Evolutionary conservation across 108 stramenopile genomes (phyloP), one percentile per base, ranked within the genome.

Genomic region (Cyclotella baltica): DNA sequence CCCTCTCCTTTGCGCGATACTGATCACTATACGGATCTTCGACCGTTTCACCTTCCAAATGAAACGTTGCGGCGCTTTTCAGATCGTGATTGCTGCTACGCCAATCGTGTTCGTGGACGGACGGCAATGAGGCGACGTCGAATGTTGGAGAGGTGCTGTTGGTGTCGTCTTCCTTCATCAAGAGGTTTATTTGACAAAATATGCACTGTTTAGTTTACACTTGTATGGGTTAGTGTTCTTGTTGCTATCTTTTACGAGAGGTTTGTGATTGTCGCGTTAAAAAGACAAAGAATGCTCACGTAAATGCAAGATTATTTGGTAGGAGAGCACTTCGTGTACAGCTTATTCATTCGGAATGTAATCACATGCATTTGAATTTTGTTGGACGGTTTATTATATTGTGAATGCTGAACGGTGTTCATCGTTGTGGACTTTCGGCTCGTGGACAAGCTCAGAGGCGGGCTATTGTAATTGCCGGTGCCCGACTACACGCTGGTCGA

Each of bases 91-190:
- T 33, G 25, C 25, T 47, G 23, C 2, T 23, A 18, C 64, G 40
- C 64, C 64, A 65, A 19, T 65, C 64, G 43, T 65, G 64, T 65
- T 65, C 64, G 64, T 65, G 64, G 8, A 65, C 72, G 0, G 40
- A 46, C 1, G 72, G 31, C 3, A 73, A 25, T 33, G 55, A 27
- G 59, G 59, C 20, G 9, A 61, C 37, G 58, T 38, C 55, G 23
- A 72, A 61, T 59, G 57, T 72, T 1, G 71, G 71, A 4, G 57
- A 38, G 37, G 15, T 61, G 35, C 43, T 72, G 71, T 38, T 43
- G 33, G 35, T 28, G 33, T 59, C 40, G 20, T 3, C 2, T 11
- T 56, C 55, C 11, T 56, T 5, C 55, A 56, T 56, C 23, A 56
- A 27, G 22, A 56, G 25, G 18, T 48, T 16, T 1, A 2, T 16